Evolutionary conservation across 176 grass and related monocot genomes (phyloP).

Genomic region (barley (Hordeum vulgare)): MorexV3_pseudomolecules_assembly NC_058523.1:528387859-528388358

Average conservation of each 20-base stretch:
- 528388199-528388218: slow-evolving; percentile 76
- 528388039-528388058: slow-evolving; percentile 73
- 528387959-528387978: slow-evolving; percentile 52
- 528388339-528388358: slow-evolving; percentile 89
- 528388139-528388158: slow-evolving; percentile 96
- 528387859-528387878: background rate
- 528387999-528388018: slow-evolving; percentile 86
- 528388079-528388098: background rate
- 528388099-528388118: slow-evolving; percentile 2
- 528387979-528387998: slow-evolving; percentile 69
- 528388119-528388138: slow-evolving; percentile 39
- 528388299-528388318: slow-evolving; percentile 67
- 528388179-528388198: slow-evolving; percentile 80
- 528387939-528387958: slow-evolving; percentile 79
- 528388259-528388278: slow-evolving; percentile 29
- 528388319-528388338: slow-evolving; percentile 97
- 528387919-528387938: slow-evolving; percentile 87
- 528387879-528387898: slow-evolving; percentile 12
- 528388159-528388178: slow-evolving; percentile 81
- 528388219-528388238: slow-evolving; percentile 93
- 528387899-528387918: slow-evolving; percentile 88
- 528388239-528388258: slow-evolving; percentile 73
- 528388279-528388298: slow-evolving; percentile 39
- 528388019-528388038: slow-evolving; percentile 79
- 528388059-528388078: slow-evolving; percentile 19